Evolutionary conservation across 768 basidiomycete genomes (phyloP), one percentile per base, ranked within the genome.

Genomic region (Lactarius sanguifluus): DNA sequence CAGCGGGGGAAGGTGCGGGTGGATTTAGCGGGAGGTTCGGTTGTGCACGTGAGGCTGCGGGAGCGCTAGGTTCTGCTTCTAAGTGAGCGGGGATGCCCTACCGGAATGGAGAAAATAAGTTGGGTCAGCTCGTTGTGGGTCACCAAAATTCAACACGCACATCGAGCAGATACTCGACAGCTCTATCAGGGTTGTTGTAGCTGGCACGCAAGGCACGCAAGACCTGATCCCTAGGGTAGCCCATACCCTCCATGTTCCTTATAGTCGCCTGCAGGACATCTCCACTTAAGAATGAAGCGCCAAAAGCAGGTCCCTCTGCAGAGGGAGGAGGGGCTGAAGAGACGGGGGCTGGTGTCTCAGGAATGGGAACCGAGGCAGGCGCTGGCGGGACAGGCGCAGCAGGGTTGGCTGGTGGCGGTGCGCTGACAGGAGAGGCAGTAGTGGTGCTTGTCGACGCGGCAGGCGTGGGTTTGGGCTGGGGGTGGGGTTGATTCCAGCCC

Each of bases 151-250:
- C 40, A 12, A 55, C 15, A 79, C 89, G 70, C 71, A 96, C 96
- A 67, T 75, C 96, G 86, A 98, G 89, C 63, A 99, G 80, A 77
- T 99, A 99, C 76, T 99, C 97, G n/a, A 94, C 96, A 8, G 97
- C 97, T 36, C 97, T 85, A 72, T 98, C 95, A 9, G 97, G 92
- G 78, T 99, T 98, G 78, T 99, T 99, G 80, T 85, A 99, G 74
- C 92, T 95, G 32, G 96, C 97, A 66, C 94, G 83, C 75, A 99
- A 75, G 4, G 96, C 95, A 18, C 88, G 85, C 72, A 87, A 77
- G 50, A 98, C 93, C 72, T 93, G 86, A 4, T 95, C 94, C 45
- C 88, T 83, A 66, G 85, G 83, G 72, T 96, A 98, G 8, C 97
- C 97, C 97, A 99, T 98, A 71, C 94, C 92, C 45, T 87, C 79